phyloP scores from a whole-genome alignment of 2,329 filamentous ascomycete genomes.

The Penicillium brasilianum region DNA sequence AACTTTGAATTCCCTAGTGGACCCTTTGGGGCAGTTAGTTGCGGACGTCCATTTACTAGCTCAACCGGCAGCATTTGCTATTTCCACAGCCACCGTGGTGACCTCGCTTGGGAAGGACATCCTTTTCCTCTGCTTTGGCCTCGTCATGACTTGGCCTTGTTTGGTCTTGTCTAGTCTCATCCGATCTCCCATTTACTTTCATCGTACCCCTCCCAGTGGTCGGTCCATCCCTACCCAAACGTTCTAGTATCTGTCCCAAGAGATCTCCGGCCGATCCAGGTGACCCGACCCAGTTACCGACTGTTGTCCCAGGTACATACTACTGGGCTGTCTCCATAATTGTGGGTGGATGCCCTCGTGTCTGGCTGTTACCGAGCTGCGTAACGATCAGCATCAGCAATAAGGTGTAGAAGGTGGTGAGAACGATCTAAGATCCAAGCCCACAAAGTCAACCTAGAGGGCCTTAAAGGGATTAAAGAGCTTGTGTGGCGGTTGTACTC shows the following conservation, averaged over 20 bases:
- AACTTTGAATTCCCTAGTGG: conserved; percentile 25
- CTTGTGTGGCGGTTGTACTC: conserved; percentile 4
- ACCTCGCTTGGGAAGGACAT: conserved; percentile 26
- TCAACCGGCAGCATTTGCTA: conserved; percentile 23
- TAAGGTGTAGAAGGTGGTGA: not conserved
- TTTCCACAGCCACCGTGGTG: conserved; percentile 35
- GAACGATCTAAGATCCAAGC: conserved; percentile 23
- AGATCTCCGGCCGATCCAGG: conserved; percentile 26
- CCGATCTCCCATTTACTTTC: conserved; percentile 2
- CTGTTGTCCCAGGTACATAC: conserved; percentile 16
- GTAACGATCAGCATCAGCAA: conserved; percentile 26
- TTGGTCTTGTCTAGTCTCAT: not conserved
- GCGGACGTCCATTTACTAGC: conserved; percentile 31
- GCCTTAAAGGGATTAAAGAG: not conserved
- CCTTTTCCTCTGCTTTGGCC: conserved; percentile 21
- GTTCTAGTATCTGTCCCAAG: conserved; percentile 10
- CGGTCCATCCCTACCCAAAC: conserved; percentile 11
- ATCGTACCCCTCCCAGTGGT: not conserved
- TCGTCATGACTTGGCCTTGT: conserved; percentile 11
- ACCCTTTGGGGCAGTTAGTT: conserved; percentile 18
- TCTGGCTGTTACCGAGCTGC: conserved; percentile 22
- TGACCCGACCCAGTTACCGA: conserved; percentile 11
- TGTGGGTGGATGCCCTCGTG: conserved; percentile 18
- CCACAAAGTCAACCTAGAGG: not conserved
- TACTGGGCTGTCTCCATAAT: conserved; percentile 9